Conservation (phyloP, 2,329 filamentous ascomycete genomes). For the Colletotrichum salicis region DNA sequence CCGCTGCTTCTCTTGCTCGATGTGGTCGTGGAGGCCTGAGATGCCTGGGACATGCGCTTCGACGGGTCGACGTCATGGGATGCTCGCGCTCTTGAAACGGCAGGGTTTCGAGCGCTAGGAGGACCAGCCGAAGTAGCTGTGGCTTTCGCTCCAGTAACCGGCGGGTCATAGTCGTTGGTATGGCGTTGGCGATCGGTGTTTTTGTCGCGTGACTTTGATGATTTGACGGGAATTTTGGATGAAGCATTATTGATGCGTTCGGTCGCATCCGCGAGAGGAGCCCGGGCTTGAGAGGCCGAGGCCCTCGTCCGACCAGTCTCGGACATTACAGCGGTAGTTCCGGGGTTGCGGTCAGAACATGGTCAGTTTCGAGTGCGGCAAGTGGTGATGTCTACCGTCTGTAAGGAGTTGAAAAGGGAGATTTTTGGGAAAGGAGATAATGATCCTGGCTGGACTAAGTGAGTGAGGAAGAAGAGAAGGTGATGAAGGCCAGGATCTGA, state of each 20-base stretch:
- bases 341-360: constrained; percentile 27
- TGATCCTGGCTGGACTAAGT: constrained; percentile 18
- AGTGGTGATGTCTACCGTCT: neutral
- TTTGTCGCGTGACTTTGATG: constrained; percentile 44
- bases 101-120: constrained; percentile 37
- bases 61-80: constrained; percentile 46
- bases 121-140: constrained; percentile 6
- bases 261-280: constrained; percentile 59
- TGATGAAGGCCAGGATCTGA: constrained; percentile 23
- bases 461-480: constrained; percentile 24
- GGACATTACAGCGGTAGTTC: constrained; percentile 29
- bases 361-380: neutral
- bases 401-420: constrained; percentile 26
- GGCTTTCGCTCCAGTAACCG: constrained; percentile 1
- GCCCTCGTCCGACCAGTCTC: constrained; percentile 29
- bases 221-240: constrained; percentile 43
- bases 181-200: constrained; percentile 33
- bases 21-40: constrained; percentile 49
- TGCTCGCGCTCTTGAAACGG: constrained; percentile 40
- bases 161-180: constrained; percentile 31
- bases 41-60: constrained; percentile 53
- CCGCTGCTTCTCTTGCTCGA: constrained; percentile 52
- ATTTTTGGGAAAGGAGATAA: constrained; percentile 19
- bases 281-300: constrained; percentile 40
- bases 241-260: constrained; percentile 56